Evolutionary conservation across 768 basidiomycete species (phyloP).

Genomic region (Melanogaster broomeanus): DNA sequence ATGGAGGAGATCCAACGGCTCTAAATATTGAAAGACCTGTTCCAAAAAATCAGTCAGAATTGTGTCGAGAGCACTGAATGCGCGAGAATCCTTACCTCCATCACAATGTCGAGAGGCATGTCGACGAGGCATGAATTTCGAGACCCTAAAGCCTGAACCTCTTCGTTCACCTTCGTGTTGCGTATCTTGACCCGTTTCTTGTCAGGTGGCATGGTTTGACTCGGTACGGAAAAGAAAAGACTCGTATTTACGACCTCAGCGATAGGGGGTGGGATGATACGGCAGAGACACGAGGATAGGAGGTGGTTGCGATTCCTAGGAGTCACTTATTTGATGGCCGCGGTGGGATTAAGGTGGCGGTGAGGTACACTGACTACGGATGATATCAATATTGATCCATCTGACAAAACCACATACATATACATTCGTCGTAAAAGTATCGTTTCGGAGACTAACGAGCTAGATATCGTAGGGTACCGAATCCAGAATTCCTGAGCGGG

Average conservation of each 20-base stretch:
- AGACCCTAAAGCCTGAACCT: background rate
- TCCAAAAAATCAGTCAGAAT: background rate
- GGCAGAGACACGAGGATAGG: too few relatives aligned
- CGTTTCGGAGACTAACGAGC: conserved; percentile 7
- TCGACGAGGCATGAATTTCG: conserved; percentile 1
- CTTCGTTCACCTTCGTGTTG: background rate
- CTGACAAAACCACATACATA: conserved; percentile 3
- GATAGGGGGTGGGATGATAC: too few relatives aligned
- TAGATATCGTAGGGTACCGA: conserved; percentile 6
- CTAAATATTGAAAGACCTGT: conserved; percentile 27
- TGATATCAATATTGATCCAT: too few relatives aligned
- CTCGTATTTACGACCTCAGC: too few relatives aligned
- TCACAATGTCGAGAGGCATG: conserved; percentile 12
- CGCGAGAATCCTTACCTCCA: conserved; percentile 8
- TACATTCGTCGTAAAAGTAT: conserved; percentile 15
- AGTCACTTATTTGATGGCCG: too few relatives aligned
- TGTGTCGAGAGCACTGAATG: background rate
- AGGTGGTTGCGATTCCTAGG: too few relatives aligned
- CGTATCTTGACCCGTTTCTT: background rate
- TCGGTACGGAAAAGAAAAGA: too few relatives aligned
- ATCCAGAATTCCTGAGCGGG: background rate
- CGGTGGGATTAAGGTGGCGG: too few relatives aligned
- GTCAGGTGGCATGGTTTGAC: conserved; percentile 4
- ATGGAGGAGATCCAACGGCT: conserved; percentile 34
- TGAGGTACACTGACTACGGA: too few relatives aligned